Percentiles rank a stretch among this genome's conserved stretches.
Evolutionary conservation across 257 asterid species (phyloP).

Genomic region (Penstemon eatonii): DNA sequence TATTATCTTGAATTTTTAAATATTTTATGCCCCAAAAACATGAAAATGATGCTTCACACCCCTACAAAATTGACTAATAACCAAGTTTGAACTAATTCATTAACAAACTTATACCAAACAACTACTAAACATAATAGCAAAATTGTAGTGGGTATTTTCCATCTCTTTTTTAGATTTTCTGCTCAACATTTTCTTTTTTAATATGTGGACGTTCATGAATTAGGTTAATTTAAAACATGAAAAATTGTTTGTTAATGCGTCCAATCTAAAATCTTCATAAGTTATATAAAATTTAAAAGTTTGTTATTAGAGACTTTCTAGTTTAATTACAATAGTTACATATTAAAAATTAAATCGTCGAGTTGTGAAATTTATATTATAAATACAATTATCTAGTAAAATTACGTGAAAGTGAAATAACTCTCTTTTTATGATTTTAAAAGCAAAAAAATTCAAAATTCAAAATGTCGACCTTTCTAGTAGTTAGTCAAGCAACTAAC

Average conservation of each 20-base stretch:
- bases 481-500: neutral
- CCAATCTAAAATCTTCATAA: too few relatives aligned
- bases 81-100: neutral
- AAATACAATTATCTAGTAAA: neutral
- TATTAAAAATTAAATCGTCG: too few relatives aligned
- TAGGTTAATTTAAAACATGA: too few relatives aligned
- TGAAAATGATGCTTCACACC: conserved; percentile 17
- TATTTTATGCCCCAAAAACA: conserved; percentile 13
- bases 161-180: too few relatives aligned
- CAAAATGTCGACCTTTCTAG: neutral
- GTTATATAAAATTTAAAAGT: too few relatives aligned
- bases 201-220: too few relatives aligned
- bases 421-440: neutral
- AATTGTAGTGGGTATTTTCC: neutral
- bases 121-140: neutral
- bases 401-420: neutral
- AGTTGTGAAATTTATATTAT: too few relatives aligned
- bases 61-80: neutral
- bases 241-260: too few relatives aligned
- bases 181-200: too few relatives aligned
- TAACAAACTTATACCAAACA: neutral
- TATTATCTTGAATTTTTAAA: neutral
- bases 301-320: too few relatives aligned
- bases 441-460: neutral
- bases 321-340: too few relatives aligned